Evolutionary conservation across 805 yeast species (phyloP).

Genomic region (Saturnispora dispora): DNA sequence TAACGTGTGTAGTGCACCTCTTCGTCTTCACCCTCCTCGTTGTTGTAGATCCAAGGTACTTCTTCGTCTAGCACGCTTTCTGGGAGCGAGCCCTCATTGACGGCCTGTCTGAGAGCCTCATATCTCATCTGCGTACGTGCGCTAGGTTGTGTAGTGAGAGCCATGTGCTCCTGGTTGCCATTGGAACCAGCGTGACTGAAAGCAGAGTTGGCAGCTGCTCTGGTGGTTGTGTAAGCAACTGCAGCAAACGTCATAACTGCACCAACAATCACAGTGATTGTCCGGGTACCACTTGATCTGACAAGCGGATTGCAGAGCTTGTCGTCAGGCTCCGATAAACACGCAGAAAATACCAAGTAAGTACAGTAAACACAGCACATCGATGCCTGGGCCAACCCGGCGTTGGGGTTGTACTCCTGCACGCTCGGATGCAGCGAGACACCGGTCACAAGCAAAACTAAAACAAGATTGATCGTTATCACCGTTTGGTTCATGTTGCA

Average conservation of each 20-base stretch:
- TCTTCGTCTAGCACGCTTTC: conserved; percentile 80
- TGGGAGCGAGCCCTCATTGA: conserved; percentile 92
- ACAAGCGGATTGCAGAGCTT: conserved; percentile 84
- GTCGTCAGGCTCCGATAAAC: conserved; percentile 95
- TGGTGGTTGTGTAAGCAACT: conserved; percentile 91
- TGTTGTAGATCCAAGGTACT: conserved; percentile 44
- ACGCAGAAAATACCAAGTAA: conserved; percentile 83
- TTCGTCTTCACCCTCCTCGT: conserved; percentile 31
- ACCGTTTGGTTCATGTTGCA: conserved; percentile 89
- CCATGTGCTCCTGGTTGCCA: conserved; percentile 33
- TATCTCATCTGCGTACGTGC: conserved; percentile 63
- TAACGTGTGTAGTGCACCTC: conserved; percentile 60
- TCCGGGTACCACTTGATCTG: conserved; percentile 82
- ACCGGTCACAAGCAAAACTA: conserved; percentile 54
- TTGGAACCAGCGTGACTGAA: conserved; percentile 34
- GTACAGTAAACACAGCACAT: conserved; percentile 94
- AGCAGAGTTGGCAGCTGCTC: conserved; percentile 84
- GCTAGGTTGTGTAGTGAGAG: conserved; percentile 41
- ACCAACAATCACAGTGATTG: conserved; percentile 78
- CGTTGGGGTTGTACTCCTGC: conserved; percentile 88
- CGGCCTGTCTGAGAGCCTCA: conserved; percentile 87
- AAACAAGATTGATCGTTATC: conserved; percentile 62
- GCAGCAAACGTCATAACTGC: conserved; percentile 92
- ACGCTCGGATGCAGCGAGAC: conserved; percentile 73
- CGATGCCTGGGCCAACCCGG: conserved; percentile 93